Evolutionary conservation across 352 stramenopile species (phyloP), one percentile per base, ranked within the genome.

Genomic region (Phytophthora sp.): DNA sequence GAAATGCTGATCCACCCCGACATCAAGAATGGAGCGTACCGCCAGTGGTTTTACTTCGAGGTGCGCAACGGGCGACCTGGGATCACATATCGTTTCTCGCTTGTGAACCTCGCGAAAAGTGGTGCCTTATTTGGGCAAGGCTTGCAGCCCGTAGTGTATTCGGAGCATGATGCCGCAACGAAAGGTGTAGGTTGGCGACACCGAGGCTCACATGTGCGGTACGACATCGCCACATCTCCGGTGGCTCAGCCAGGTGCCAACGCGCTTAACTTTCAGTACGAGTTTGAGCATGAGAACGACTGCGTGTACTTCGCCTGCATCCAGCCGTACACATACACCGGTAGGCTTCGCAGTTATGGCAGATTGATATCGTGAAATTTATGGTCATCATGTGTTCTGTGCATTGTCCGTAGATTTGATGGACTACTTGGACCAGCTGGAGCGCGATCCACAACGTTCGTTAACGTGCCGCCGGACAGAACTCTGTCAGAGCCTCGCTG

Each of bases 1-100:
- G 85, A 94, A 30, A 43, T 94, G 11, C 21, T 76, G 8, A 80
- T 94, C 35, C 85, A 92, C 41, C 85, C 85, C 0, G 85, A 94
- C 64, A 71, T 92, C 54, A 90, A 88, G 69, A 94, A 94, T 56
- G 84, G 82, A 43, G 85, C 85, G 9, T 94, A 94, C 49, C 77
- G 85, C 7, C 90, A 97, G 65, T 97, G 90, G 90, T 97, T 96
- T 66, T 97, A 96, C 76, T 97, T 97, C 54, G 59, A 87, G 28
- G 83, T 96, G 15, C 83, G 70, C 30, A 92, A 92, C 58, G 81
- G 66, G 2, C 27, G 37, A 2, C 76, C 66, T 5, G 82, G 79
- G 8, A n/a, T 79, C 12, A 53, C 26, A 15, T 90, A 94, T 62
- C 74, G 78, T 8, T 95, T 97, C 46, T 70, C 83, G 10, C 74